Base-by-base conservation (phyloP, 2,329 filamentous ascomycete species). In the Fusarium illudens region DNA sequence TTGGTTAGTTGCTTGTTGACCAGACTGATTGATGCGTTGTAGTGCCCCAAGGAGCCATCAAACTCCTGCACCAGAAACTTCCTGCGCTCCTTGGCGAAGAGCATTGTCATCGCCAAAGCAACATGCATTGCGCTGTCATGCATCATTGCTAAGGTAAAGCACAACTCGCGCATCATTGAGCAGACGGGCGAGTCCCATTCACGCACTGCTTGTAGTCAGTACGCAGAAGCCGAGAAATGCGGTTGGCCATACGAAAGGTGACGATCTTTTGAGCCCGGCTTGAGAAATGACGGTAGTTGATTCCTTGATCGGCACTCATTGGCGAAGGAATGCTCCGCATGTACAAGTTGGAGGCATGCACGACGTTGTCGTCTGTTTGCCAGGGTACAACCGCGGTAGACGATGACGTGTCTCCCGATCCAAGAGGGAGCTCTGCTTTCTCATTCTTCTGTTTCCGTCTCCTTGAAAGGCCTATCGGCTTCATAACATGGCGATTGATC, bases 401-500 rank as follows among this genome's bases (percentile, higher is more conserved):
- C 2, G 4, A 6, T 17, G 17, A 4, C 1, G n/a, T 6, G 4
- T 11, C 6, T 2, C 11, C 27, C 11, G 12, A 25, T n/a, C 20
- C 12, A 3, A 34, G 4, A 44, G 17, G 10, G 10, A 29, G 11
- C 17, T 19, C 29, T 13, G 36, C 12, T 1, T 46, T 22, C 17
- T 20, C 6, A 6, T 42, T 20, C 4, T 11, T 12, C 2, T 8
- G 36, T 0, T 12, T 44, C 3, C 22, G 27, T n/a, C 62, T 63
- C 6, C 60, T 30, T 1, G 49, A 30, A 7, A 54, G 8, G 2
- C 60, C 60, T 3, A 65, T 60, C 0, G 37, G 49, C 13, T 65
- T 65, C 62, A 65, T 65, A 2, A 65, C 62, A 52, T 65, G 62
- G 2, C 60, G 46, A 6, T 59, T 49, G 27, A 65, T 65, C 20